Base-by-base conservation (phyloP, 805 yeast genomes). In the Yamadazyma phyllophila region DNA sequence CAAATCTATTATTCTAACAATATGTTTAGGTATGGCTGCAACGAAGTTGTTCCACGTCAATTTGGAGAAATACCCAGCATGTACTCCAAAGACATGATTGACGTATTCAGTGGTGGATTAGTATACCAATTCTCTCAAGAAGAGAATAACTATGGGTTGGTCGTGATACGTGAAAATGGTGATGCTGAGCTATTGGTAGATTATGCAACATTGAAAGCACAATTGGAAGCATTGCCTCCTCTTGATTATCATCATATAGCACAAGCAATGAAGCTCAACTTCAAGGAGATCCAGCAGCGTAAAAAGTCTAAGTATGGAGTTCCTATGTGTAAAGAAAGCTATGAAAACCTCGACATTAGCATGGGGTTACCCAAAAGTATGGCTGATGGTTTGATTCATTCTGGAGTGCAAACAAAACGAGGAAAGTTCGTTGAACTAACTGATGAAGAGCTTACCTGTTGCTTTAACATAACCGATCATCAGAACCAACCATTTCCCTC, bases 71-170 rank as follows among this genome's bases (percentile, higher is more conserved):
- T 89, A 20, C 73, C 71, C 14, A 72, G 88, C 2, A 69, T 91
- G 16, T 88, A 80, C 58, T 83, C 95, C 0, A 61, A 67, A 8
- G 79, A 79, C 36, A 90, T 91, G 97, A 70, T 81, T 20, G 74
- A 74, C 11, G 85, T 82, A 1, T 88, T 91, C 59, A 78, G 88
- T 45, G 97, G 97, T 7, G 97, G 96, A 0, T 66, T 88, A 41
- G 88, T 85, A 4, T 88, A 88, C 55, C 96, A 88, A 61, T 88
- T 75, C 61, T 75, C 89, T 3, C 88, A 86, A 57, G 96, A 85
- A 55, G 77, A 82, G 7, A 88, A 88, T 61, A 81, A 83, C 52
- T 88, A 88, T 62, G 96, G 96, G 0, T 65, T 88, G 31, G 90
- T 88, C 1, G 74, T 76, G 40, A 56, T 74, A 20, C 65, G 63